phyloP scores from a whole-genome alignment of 2,329 filamentous ascomycete genomes.

The Cladosporium sp. region DNA sequence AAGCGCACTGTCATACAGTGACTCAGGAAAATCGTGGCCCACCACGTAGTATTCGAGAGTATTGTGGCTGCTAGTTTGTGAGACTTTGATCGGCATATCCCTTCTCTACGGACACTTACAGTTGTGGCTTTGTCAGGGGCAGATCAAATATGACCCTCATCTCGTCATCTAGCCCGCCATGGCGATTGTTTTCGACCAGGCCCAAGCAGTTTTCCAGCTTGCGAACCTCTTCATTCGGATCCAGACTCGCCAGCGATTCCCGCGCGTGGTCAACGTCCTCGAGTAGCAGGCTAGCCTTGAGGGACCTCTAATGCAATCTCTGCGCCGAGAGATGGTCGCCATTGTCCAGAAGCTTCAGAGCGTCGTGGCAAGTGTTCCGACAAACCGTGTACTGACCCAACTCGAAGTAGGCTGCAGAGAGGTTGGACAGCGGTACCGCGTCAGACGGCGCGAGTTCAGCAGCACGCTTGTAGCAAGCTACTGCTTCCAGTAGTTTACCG shows the following conservation, averaged over 20 bases:
- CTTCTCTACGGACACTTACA: slow-evolving; percentile 1
- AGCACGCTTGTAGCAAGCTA: slow-evolving; percentile 22
- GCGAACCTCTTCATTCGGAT: neutral
- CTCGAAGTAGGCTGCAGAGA: slow-evolving; percentile 24
- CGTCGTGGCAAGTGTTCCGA: slow-evolving; percentile 6
- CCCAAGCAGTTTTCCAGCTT: neutral
- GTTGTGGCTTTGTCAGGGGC: slow-evolving; percentile 22
- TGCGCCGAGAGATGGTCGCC: slow-evolving; percentile 18
- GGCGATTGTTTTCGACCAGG: neutral
- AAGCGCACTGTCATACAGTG: slow-evolving; percentile 16
- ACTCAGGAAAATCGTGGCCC: slow-evolving; percentile 21
- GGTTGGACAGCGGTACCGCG: slow-evolving; percentile 23
- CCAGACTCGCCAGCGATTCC: neutral
- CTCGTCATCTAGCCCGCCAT: slow-evolving; percentile 8
- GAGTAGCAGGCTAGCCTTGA: neutral
- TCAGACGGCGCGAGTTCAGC: slow-evolving; percentile 20
- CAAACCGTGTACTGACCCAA: slow-evolving; percentile 21
- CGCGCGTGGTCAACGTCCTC: neutral
- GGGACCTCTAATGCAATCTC: slow-evolving; percentile 16
- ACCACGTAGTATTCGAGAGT: slow-evolving; percentile 20
- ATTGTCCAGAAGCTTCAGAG: slow-evolving; percentile 19
- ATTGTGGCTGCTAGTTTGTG: slow-evolving; percentile 4
- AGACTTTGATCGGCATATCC: neutral
- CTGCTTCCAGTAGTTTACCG: slow-evolving; percentile 23
- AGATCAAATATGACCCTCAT: slow-evolving; percentile 17